Conservation (phyloP, 2,329 filamentous ascomycete genomes). For the Apiospora sp. region DNA sequence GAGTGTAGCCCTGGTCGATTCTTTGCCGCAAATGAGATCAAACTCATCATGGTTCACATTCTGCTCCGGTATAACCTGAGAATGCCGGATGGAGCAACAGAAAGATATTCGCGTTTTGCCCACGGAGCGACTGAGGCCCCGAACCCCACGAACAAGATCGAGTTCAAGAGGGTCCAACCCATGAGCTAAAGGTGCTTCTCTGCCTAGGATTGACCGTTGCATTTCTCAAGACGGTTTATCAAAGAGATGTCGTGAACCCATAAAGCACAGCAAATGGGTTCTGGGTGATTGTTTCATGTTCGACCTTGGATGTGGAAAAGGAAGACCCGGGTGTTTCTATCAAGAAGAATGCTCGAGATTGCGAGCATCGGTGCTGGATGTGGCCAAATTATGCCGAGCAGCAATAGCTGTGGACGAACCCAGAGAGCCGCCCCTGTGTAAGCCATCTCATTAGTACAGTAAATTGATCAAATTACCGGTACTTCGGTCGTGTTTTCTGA, state of each 20-base stretch:
- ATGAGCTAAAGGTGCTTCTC: neutral
- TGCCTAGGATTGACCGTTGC: neutral
- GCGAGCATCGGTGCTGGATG: neutral
- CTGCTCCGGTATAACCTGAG: conserved; percentile 50
- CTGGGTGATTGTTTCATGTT: neutral
- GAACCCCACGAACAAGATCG: conserved; percentile 33
- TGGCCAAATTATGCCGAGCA: neutral
- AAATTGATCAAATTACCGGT: neutral
- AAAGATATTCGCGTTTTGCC: conserved; percentile 32
- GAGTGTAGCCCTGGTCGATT: conserved; percentile 46
- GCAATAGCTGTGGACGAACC: neutral
- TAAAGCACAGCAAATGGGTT: neutral
- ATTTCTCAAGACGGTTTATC: neutral
- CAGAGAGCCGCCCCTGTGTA: neutral
- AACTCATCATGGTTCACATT: conserved; percentile 49
- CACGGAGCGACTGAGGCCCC: conserved; percentile 30
- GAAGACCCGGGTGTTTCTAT: neutral
- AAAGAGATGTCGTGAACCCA: neutral
- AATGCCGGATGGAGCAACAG: conserved; percentile 36
- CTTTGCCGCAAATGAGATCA: conserved; percentile 54
- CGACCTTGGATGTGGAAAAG: neutral
- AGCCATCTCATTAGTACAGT: neutral
- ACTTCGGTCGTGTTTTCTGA: too few species aligned
- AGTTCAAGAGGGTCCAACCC: conserved; percentile 27
- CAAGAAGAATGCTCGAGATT: neutral